Evolutionary conservation across 2,329 filamentous ascomycete species (phyloP), one percentile per base, ranked within the genome.

Genomic region (Apiospora sp.): DNA sequence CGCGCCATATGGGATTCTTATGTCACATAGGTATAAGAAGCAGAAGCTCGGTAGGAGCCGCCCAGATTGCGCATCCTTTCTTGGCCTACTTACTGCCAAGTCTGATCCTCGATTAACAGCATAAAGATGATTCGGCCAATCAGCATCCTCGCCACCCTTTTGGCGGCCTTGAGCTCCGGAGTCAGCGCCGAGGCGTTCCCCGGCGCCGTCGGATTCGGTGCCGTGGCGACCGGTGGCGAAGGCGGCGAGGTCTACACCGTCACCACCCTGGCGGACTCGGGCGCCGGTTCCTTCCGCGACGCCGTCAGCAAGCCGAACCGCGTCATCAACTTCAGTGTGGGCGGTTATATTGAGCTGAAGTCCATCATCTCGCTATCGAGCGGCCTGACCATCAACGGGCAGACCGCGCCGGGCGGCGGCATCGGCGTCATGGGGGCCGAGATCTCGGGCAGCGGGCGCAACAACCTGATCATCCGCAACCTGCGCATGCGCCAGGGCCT

Each of bases 201-300:
- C 1, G 85, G 85, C 34, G 86, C 85, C 5, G 83, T 86, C 74
- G 85, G 85, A 10, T 86, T 87, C 73, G 86, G 85, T 14, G 81
- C 82, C 44, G 80, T 84, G 67, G 84, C 85, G 14, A 83, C 83
- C 4, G 85, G 86, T 30, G 85, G 85, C 10, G 82, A 82, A 43
- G 79, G 80, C 49, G 85, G 85, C 41, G 82, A 81, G 4, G 81
- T 83, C 3, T 85, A 85, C 73, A 77, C 83, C 16, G 85, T 87
- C 12, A 83, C 82, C 22, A 87, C 83, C 72, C 80, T 87, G 12
- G 79, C 84, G 58, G 85, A 87, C 73, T 81, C 80, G 14, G 85
- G 85, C 3, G 75, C 81, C 7, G 85, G 85, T 8, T 86, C 85
- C 12, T 81, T 87, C 27, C 84, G 85, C n/a, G 85, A 87, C 75